Evolutionary conservation across 345 rosid species (phyloP), one percentile per base, ranked within the genome.

Genomic region (Gossypium mustelinum): DNA sequence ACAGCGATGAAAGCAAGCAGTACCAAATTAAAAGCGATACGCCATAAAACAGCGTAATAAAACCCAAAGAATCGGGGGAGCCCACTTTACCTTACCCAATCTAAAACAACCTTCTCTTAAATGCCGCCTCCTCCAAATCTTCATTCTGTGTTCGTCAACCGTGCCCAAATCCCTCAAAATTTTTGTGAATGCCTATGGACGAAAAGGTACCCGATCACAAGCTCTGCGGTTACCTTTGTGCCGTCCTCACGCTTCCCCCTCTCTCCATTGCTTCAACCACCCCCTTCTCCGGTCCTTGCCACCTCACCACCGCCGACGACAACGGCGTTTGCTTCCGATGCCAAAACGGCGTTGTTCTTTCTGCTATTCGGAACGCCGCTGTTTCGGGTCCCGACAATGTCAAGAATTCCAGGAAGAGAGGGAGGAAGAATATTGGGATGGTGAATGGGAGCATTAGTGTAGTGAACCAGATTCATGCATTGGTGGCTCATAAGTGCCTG

Each of bases 381-480:
- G 27, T 68, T 72, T 66, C 72, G 5, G 59, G 50, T 60, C 58
- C 16, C 10, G 75, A 52, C 56, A 56, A 75, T 74, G 78, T 58
- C 74, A 67, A 59, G 65, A 64, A 11, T 68, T 80, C 73, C 59
- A 62, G 7, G 20, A 44, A 50, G 74, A 78, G 70, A 70, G 86
- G 79, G 82, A 70, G 69, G 60, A 82, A 83, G 84, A 85, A 82
- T 84, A 74, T 89, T 7, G 99, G 98, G 2, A 70, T 87, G 88
- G 94, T 91, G 69, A 82, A 91, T 51, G 97, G 97, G 56, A 92
- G 98, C 78, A 43, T 85, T 8, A 92, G 98, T 78, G 91, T 91
- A 17, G 89, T 91, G 59, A 87, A 84, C 29, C 90, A 87, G 74
- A 84, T 91, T 71, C 88, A 84, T 27, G 85, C 93, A 34, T 77